Evolutionary conservation across 2,329 filamentous ascomycete species (phyloP), one percentile per base, ranked within the genome.

Genomic region (Leptoxyphium fumago): DNA sequence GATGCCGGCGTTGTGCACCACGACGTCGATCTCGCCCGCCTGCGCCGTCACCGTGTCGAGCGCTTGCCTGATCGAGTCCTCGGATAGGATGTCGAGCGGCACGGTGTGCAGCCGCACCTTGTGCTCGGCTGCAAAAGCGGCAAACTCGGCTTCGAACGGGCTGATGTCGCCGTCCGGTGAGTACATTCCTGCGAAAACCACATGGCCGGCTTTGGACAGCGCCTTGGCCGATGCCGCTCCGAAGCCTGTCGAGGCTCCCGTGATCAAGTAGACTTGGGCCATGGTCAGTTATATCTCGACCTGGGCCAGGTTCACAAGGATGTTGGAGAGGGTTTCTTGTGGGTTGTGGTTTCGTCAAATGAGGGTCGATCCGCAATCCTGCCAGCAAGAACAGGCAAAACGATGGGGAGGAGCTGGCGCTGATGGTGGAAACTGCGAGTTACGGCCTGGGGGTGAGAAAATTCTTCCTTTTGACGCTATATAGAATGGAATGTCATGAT

Each of bases 1-100:
- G 29, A 45, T 51, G 28, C 50, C 50, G 5, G 48, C 48, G 30
- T 51, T 51, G 43, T 51, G 44, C 17, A 51, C 34, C 5, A 51
- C 38, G 17, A 41, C 39, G 47, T 51, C 47, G 17, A 51, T 38
- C n/a, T 44, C 34, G 18, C 41, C 45, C 26, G 38, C 43, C 13
- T 30, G 5, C 9, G 32, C 11, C 13, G 9, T 36, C 13, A 36
- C 32, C 15, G 32, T 36, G 4, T 44, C 26, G 18, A 29, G 29
- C 2, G 45, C 45, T n/a, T 29, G n/a, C 10, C 17, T 29, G 29
- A 48, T 43, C 9, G 46, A 48, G 5, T 29, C 38, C 11, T 48
- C 44, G 42, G 40, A n/a, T 10, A 38, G 43, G 32, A 48, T 36
- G 29, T 48, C 44, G 13, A 48, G 44, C 26, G 46, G 44, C 11